Base-by-base conservation (phyloP, 176 grass and related monocot genomes). In the Ensete glaucum region DNA sequence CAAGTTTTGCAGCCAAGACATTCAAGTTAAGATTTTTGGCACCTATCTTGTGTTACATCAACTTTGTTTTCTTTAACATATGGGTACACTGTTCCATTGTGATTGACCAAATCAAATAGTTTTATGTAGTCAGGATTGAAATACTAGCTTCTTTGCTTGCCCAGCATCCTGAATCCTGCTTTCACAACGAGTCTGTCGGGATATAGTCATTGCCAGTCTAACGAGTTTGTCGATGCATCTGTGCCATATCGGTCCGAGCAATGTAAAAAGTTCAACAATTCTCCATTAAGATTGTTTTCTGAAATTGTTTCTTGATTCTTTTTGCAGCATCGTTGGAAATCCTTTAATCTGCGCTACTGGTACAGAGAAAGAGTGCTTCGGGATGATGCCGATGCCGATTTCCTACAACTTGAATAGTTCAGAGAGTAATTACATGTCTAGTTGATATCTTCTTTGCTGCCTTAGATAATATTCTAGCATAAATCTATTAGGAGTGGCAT, bases 271-370 rank as follows among this genome's bases (percentile, higher is more conserved):
- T 4, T 6, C 34, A 43, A 43, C 34, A 43, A 4, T 43, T 43
- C 34, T 43, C 34, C 34, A 43, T 4, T 3, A 43, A 43, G 34
- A 43, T 43, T 48, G n/a, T 20, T 6, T 52, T 15, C 24, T 77
- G 73, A 21, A 14, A 52, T 68, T 29, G 53, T 70, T 24, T 77
- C 2, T 16, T 81, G 9, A 54, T 84, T 74, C 74, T 29, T 83
- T 69, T 53, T 85, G 76, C 90, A 98, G 95, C 85, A 85, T 98
- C 80, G 95, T 98, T 66, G 95, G 95, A 49, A 98, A 98, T 82
- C 95, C 96, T 67, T 87, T 99, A 62, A 91, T 99, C 51, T 99
- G 96, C 12, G 77, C 77, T 15, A 73, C 88, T 17, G 84, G 74
- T 27, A 73, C 52, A 9, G 83, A 95, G 54, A 79, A 89, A 76